phyloP scores from a whole-genome alignment of 2,329 filamentous ascomycete species.

The Didymella segeticola region DNA sequence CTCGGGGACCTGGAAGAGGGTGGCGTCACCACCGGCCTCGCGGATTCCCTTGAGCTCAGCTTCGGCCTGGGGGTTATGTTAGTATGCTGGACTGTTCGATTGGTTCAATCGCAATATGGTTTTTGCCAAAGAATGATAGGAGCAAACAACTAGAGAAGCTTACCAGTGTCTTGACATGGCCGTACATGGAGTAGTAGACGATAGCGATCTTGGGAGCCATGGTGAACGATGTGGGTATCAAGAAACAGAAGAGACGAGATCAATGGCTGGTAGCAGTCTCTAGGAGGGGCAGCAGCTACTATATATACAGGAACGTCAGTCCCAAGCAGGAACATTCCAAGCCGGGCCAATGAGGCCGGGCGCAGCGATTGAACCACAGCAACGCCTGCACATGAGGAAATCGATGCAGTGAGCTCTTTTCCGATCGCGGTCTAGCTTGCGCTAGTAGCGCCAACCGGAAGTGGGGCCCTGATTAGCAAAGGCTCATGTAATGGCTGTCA shows the following conservation, averaged over 20 bases:
- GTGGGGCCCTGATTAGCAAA: conserved; percentile 18
- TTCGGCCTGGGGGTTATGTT: conserved; percentile 68
- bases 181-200: conserved; percentile 65
- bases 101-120: too few species aligned
- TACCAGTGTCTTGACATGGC: conserved; percentile 45
- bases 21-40: conserved; percentile 80
- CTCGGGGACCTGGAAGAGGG: conserved; percentile 87
- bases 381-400: conserved; percentile 6
- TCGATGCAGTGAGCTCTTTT: conserved; percentile 12
- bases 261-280: background rate
- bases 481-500: conserved; percentile 23
- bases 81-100: conserved; percentile 7
- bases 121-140: too few species aligned
- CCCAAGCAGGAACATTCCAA: conserved; percentile 9
- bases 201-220: conserved; percentile 95
- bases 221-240: conserved; percentile 27
- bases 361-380: conserved; percentile 1
- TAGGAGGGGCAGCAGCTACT: conserved; percentile 2
- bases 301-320: conserved; percentile 12
- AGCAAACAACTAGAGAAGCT: conserved; percentile 14
- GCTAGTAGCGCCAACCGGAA: conserved; percentile 13
- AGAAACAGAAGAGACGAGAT: conserved; percentile 6
- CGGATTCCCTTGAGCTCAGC: conserved; percentile 91
- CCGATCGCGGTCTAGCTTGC: conserved; percentile 14
- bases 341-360: conserved; percentile 18